A percentile compares a stretch with the other conserved stretches of the same genome.
phyloP scores from a whole-genome alignment of 2,329 filamentous ascomycete species.

The Coccinonectria pachysandricola region DNA sequence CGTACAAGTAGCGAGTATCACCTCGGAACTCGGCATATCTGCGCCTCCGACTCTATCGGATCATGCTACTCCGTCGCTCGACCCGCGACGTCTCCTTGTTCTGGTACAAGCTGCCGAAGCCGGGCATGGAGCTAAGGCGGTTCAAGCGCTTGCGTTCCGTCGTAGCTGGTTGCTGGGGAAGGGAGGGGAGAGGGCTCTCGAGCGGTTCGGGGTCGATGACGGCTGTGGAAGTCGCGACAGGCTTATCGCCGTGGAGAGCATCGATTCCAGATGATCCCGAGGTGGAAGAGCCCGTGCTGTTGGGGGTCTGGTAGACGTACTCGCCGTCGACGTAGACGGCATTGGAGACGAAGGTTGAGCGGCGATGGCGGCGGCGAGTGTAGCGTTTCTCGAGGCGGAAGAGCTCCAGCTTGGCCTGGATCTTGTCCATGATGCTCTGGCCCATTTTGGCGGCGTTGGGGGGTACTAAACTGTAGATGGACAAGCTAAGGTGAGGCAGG shows the following conservation, averaged over 20 bases:
- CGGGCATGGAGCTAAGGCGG: constrained; percentile 46
- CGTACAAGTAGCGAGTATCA: constrained; percentile 9
- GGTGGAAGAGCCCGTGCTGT: constrained; percentile 45
- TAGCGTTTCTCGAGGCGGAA: constrained; percentile 94
- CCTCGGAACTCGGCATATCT: no score
- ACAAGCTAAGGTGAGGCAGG: constrained; percentile 1
- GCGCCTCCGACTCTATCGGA: constrained; percentile 20
- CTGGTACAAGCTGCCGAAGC: constrained; percentile 33
- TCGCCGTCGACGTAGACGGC: constrained; percentile 92
- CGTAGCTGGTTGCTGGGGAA: constrained; percentile 9
- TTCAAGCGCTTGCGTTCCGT: constrained; percentile 39
- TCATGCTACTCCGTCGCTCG: constrained; percentile 32
- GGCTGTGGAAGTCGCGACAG: constrained; percentile 12
- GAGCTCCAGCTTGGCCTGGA: constrained; percentile 69
- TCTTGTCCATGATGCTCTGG: constrained; percentile 45
- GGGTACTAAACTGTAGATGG: background rate
- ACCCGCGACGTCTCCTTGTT: constrained; percentile 25
- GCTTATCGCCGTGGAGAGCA: constrained; percentile 27
- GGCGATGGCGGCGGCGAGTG: constrained; percentile 75
- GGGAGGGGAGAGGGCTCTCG: constrained; percentile 10
- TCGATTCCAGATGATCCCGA: constrained; percentile 31
- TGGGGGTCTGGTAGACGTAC: constrained; percentile 69
- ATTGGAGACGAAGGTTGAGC: constrained; percentile 79
- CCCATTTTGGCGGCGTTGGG: constrained; percentile 29
- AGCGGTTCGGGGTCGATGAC: constrained; percentile 16